Evolutionary conservation across 2,329 filamentous ascomycete genomes (phyloP), one percentile per base, ranked within the genome.

Genomic region (Periconia macrospinosa): DNA sequence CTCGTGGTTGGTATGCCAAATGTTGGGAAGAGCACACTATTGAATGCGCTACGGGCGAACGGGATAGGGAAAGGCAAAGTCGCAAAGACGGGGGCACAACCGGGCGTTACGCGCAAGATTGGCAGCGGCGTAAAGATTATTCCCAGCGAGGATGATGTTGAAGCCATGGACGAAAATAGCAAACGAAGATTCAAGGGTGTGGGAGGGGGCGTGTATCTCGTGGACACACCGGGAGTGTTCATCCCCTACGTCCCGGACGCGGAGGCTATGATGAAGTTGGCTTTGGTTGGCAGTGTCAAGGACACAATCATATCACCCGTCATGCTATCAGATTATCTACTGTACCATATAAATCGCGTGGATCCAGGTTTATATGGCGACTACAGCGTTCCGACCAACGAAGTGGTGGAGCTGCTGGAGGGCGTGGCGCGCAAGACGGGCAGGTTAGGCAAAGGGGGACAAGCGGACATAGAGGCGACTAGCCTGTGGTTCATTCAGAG

Each of bases 1-100:
- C 83, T 99, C 72, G 85, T 97, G 1, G 92, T 97, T 14, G 94
- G 94, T 51, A 97, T 99, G 92, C 94, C 94, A 35, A 99, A 99
- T 70, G 91, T 96, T 0, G 94, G 94, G 35, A 99, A 99, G 76
- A 96, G 91, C 45, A 92, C 92, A 1, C 80, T 99, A n/a, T 84
- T 99, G 41, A 99, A 99, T 73, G 84, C 87, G 15, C 82, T 97
- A 46, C 87, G 94, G 18, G 83, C 81, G 41, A 79, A 82, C 17
- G 91, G 91, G 41, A 82, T 90, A 59, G 76, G 79, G 61, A 78
- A 81, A 46, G 80, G 81, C 18, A 95, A 93, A 71, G 92, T 86
- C 1, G 90, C 92, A 37, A 81, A 79, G 57, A 97, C 92, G 1
- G 94, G 94, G 10, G 86, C 88, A 11, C 87, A 97, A 67, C 92